Evolutionary conservation across 2,329 filamentous ascomycete genomes (phyloP).

Genomic region (Leptodontidium sp.): DNA sequence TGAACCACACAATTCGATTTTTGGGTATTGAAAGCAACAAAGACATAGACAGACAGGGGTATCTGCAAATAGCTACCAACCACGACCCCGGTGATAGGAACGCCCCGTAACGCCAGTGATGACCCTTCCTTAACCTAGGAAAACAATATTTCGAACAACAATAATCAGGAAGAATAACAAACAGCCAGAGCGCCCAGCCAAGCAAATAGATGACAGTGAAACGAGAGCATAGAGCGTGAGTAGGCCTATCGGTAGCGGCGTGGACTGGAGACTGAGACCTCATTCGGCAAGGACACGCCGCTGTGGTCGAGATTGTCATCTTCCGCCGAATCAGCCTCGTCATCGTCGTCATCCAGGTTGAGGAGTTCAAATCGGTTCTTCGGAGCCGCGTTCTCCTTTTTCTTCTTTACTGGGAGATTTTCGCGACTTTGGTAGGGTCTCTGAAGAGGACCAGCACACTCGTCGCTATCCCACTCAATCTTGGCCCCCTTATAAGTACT

Average conservation of each 20-base stretch:
- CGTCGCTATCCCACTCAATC: constrained; percentile 76
- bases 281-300: constrained; percentile 30
- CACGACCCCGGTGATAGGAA: constrained; percentile 30
- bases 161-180: not conserved
- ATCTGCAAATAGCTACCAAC: constrained; percentile 34
- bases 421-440: constrained; percentile 41
- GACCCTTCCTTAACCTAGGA: not conserved
- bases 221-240: not conserved
- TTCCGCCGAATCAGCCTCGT: constrained; percentile 44
- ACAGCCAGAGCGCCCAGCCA: not conserved
- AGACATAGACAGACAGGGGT: constrained; percentile 30
- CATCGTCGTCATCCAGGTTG: constrained; percentile 56
- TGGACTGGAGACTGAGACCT: not conserved
- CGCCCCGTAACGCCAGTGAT: constrained; percentile 32
- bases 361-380: constrained; percentile 71
- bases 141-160: constrained; percentile 1
- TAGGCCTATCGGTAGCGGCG: not conserved
- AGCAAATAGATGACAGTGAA: not conserved
- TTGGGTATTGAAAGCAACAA: constrained; percentile 32
- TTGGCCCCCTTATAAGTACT: constrained; percentile 73
- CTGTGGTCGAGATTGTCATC: constrained; percentile 37
- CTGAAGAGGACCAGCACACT: constrained; percentile 62
- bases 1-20: constrained; percentile 23
- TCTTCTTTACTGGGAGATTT: constrained; percentile 47
- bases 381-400: constrained; percentile 49